Percentiles rank a stretch among this genome's conserved stretches.
These are phyloP conservation scores for Leccinum subrobustum DNA, from an alignment of 1,284 basidiomycete genomes.

Conservation along the genomic window DNA sequence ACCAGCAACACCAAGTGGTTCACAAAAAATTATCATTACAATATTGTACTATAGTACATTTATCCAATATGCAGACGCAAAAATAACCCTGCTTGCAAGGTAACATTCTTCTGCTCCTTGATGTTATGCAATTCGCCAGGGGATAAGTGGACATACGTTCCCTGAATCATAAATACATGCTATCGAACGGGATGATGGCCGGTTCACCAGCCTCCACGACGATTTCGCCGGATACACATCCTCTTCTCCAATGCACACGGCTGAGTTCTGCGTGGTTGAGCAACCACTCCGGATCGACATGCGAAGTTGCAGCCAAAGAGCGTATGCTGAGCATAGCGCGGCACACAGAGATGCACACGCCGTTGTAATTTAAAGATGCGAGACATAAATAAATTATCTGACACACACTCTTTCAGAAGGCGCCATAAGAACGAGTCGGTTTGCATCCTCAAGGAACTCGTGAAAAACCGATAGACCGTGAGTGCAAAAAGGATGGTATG, in stretches of 20 bases:
- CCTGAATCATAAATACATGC: not conserved
- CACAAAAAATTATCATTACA: no score
- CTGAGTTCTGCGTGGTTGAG: slow-evolving; percentile 22
- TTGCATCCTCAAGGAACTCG: slow-evolving; percentile 5
- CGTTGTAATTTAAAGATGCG: not conserved
- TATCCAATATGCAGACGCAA: no score
- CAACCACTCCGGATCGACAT: slow-evolving; percentile 19
- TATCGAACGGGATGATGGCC: not conserved
- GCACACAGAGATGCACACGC: slow-evolving; percentile 9
- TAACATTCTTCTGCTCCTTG: not conserved
- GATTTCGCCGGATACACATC: slow-evolving; percentile 12
- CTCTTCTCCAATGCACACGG: slow-evolving; percentile 13
- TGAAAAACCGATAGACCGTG: slow-evolving; percentile 10
- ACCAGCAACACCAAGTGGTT: no score
- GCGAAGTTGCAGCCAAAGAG: slow-evolving; percentile 16
- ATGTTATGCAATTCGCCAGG: no score
- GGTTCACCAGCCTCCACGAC: slow-evolving; percentile 7
- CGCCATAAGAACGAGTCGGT: slow-evolving; percentile 12
- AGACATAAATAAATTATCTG: not conserved
- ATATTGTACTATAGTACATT: no score
- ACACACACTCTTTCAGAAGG: slow-evolving; percentile 15
- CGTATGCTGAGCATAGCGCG: slow-evolving; percentile 18
- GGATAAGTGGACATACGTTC: not conserved
- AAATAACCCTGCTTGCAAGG: no score
- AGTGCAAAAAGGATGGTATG: slow-evolving; percentile 10